phyloP scores from a whole-genome alignment of 129 eudicot genomes.

The Apium graveolens region DNA sequence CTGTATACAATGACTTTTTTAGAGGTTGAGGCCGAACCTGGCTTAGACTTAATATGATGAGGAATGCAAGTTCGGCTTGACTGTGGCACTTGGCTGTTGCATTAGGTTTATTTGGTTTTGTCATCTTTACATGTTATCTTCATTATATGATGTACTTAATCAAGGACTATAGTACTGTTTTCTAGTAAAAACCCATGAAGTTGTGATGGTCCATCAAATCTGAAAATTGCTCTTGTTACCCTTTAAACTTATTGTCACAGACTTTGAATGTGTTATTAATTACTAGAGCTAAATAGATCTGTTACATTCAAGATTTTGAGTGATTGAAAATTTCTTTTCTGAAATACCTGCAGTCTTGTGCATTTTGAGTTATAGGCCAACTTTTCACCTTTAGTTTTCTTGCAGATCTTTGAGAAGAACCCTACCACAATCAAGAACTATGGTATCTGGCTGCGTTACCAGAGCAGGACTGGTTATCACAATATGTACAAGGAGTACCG shows the following conservation, averaged over 20 bases:
- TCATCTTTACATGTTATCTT: neutral
- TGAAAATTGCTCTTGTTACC: neutral
- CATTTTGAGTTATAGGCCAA: neutral
- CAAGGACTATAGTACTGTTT: neutral
- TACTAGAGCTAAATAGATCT: neutral
- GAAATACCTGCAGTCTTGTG: neutral
- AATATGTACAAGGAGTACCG: slow-evolving; percentile 98
- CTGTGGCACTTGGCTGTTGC: neutral
- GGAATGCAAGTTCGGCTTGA: neutral
- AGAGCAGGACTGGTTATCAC: slow-evolving; percentile 84
- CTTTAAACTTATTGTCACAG: neutral
- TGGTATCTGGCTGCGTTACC: slow-evolving; percentile 90
- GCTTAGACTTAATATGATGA: neutral
- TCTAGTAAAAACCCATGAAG: neutral
- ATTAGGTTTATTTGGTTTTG: neutral
- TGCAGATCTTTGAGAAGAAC: slow-evolving; percentile 73
- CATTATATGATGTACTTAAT: too few species aligned
- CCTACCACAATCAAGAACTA: slow-evolving; percentile 88
- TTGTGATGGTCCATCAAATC: too few species aligned
- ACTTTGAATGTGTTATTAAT: neutral
- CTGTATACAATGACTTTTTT: neutral
- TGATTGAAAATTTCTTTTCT: too few species aligned
- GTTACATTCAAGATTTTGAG: neutral
- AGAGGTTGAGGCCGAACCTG: neutral
- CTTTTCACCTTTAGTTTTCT: neutral